phyloP scores from a whole-genome alignment of 805 yeast species.

The Hyphopichia homilentoma region DNA sequence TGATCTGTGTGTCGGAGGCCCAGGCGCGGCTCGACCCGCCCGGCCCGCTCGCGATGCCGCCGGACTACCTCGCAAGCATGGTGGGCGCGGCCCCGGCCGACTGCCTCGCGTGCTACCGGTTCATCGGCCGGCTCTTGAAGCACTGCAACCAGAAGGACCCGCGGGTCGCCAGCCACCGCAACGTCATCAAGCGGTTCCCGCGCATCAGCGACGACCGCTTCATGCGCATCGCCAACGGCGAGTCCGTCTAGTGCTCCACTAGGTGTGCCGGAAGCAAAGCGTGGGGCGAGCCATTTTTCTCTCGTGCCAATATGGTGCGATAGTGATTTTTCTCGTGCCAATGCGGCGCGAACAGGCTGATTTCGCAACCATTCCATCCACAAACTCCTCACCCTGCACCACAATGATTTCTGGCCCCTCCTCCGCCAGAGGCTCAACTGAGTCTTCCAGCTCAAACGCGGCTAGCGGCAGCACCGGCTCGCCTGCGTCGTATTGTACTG shows the following conservation, averaged over 20 bases:
- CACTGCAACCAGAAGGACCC: conserved; percentile 19
- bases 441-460: too few relatives aligned
- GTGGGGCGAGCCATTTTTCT: conserved; percentile 1
- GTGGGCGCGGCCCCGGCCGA: conserved; percentile 10
- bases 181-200: conserved; percentile 16
- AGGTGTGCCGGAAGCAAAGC: neutral
- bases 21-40: conserved; percentile 12
- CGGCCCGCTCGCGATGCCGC: conserved; percentile 14
- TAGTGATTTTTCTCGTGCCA: too few relatives aligned
- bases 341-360: too few relatives aligned
- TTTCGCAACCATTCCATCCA: too few relatives aligned
- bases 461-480: too few relatives aligned
- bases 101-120: conserved; percentile 24
- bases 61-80: conserved; percentile 11
- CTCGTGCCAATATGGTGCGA: conserved; percentile 1
- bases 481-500: neutral
- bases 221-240: conserved; percentile 10
- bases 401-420: too few relatives aligned
- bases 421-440: too few relatives aligned
- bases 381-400: too few relatives aligned
- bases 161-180: conserved; percentile 18
- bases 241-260: neutral
- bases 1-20: conserved; percentile 20
- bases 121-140: conserved; percentile 18
- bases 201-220: conserved; percentile 12